Evolutionary conservation across 2,329 filamentous ascomycete species (phyloP).

Genomic region (Sordariomycetes sp.): DNA sequence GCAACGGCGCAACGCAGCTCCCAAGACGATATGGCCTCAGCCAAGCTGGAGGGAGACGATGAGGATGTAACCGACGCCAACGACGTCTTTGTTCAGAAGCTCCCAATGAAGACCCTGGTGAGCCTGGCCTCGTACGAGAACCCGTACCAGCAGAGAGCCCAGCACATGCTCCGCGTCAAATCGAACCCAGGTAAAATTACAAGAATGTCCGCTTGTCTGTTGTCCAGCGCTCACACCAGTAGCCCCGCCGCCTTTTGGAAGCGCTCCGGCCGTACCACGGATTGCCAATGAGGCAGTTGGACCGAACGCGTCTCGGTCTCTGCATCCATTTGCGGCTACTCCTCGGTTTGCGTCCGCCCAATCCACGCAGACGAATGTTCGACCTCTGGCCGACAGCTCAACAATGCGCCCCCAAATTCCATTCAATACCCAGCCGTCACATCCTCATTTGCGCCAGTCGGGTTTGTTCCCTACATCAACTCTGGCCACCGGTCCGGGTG

Average conservation of each 20-base stretch:
- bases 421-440: background rate
- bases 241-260: background rate
- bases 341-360: background rate
- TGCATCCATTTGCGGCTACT: background rate
- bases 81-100: background rate
- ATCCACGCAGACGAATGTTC: background rate
- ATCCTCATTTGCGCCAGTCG: background rate
- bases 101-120: conserved; percentile 31
- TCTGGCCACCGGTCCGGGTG: conserved; percentile 1
- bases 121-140: conserved; percentile 43
- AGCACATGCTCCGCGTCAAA: background rate
- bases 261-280: background rate
- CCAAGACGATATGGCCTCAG: background rate
- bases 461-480: background rate
- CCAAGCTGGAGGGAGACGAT: background rate
- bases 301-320: background rate
- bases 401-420: background rate
- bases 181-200: background rate
- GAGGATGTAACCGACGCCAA: background rate
- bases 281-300: background rate
- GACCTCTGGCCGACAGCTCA: background rate
- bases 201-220: background rate
- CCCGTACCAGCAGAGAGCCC: conserved; percentile 36
- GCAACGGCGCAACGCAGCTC: no score
- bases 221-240: background rate